Evolutionary conservation across 768 basidiomycete species (phyloP), one percentile per base, ranked within the genome.

Genomic region (Candolleomyces aberdarensis): DNA sequence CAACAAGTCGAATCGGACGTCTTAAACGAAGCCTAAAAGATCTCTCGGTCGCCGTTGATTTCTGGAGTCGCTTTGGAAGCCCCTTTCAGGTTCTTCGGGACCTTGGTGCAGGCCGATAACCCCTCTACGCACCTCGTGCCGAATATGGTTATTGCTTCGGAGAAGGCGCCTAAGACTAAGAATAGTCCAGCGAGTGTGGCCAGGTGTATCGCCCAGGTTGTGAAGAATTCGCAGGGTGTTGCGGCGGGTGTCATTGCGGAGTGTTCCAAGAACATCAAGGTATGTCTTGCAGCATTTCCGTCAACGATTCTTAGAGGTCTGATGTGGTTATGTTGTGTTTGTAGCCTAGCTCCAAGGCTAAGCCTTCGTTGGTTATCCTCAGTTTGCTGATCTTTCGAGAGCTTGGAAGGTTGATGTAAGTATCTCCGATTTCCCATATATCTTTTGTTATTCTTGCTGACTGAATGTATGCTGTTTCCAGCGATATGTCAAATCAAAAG

Each of bases 331-430:
- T 31, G 9, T n/a, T n/a, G n/a, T n/a, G n/a, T 15, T 56, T 39
- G 22, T 63, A 84, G 80, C 78, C 78, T 54, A 70, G 75, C 0
- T 83, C 87, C 8, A 89, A 88, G 71, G 83, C 87, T 8, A n/a
- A 85, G 64, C 74, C 89, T 17, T 79, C 85, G 1, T 78, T 87
- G n/a, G n/a, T n/a, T n/a, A n/a, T n/a, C n/a, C n/a, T n/a, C n/a
- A n/a, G n/a, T n/a, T n/a, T n/a, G 44, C 80, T 93, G 6, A 87
- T 94, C 32, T 82, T 99, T 22, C 91, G 93, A 51, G 97, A 98
- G 72, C 82, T 98, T 44, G 97, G 96, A 36, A 88, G 96, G 39
- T 88, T 87, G 67, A 87, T 92, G 96, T 97, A 32, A 50, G 68
- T 60, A 1, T 3, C 3, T 22, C 19, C 22, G 26, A 26, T n/a